Percentiles rank a stretch among this genome's conserved stretches.
Evolutionary conservation across 1,284 basidiomycete genomes (phyloP).

Genomic region (Porodaedalea pini): DNA sequence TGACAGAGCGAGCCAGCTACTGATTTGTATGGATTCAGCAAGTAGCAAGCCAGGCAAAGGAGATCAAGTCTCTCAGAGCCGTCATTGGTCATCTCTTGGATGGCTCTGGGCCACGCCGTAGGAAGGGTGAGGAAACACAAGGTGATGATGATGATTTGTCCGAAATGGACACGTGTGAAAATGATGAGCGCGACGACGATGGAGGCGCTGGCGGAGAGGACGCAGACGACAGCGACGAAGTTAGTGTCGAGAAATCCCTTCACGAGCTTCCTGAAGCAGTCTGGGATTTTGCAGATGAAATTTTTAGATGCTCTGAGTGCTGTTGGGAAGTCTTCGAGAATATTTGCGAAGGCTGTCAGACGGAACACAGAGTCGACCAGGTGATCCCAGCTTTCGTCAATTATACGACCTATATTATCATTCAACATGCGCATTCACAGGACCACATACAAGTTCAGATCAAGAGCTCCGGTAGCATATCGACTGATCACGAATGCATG

Average conservation of each 20-base stretch:
- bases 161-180: background rate
- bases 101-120: background rate
- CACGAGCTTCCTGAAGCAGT: background rate
- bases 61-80: background rate
- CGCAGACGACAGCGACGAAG: background rate
- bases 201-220: too few species aligned
- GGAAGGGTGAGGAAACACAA: background rate
- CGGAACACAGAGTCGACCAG: too few species aligned
- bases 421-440: too few species aligned
- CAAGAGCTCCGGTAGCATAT: too few species aligned
- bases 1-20: too few species aligned
- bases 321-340: too few species aligned
- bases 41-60: slow-evolving; percentile 15
- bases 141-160: background rate
- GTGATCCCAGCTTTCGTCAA: too few species aligned
- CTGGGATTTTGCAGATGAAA: background rate
- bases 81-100: background rate
- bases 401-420: too few species aligned
- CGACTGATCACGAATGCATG: too few species aligned
- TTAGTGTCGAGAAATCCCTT: background rate
- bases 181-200: background rate
- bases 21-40: too few species aligned
- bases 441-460: too few species aligned
- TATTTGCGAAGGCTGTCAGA: too few species aligned
- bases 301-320: background rate